Conservation (phyloP, 2,329 filamentous ascomycete genomes). For the Camillea tinctor region DNA sequence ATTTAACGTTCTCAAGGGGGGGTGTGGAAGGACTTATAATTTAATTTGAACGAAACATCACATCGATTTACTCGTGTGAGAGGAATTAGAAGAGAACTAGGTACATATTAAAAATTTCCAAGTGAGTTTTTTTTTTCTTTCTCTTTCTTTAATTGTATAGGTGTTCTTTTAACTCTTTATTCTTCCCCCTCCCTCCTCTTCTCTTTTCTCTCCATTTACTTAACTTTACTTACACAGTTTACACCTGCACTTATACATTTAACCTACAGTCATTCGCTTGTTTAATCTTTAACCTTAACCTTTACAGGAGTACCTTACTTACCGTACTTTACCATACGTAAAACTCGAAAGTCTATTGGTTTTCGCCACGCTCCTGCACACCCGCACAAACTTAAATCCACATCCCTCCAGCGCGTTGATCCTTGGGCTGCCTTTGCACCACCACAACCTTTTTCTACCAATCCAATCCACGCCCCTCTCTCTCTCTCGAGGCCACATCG, state of each 20-base stretch:
- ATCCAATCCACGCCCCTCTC: background rate
- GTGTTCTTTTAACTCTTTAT: background rate
- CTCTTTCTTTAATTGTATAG: background rate
- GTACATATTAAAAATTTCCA: background rate
- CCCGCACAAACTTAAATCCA: background rate
- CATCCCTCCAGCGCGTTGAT: background rate
- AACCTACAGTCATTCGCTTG: too few species aligned
- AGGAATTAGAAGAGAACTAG: background rate
- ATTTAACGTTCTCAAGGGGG: background rate
- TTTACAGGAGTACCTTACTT: too few species aligned
- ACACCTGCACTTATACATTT: too few species aligned
- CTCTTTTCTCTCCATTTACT: too few species aligned
- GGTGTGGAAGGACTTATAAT: background rate
- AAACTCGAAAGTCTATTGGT: background rate
- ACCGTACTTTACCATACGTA: too few species aligned
- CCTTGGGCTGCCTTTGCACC: background rate
- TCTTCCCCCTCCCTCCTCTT: background rate
- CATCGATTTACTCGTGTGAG: background rate
- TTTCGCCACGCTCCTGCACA: background rate
- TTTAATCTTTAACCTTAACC: too few species aligned
- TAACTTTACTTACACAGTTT: too few species aligned
- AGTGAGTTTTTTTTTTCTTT: too few species aligned
- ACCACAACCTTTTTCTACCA: background rate
- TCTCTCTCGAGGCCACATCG: slow-evolving; percentile 1
- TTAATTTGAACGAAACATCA: background rate